A percentile compares a stretch with the other conserved stretches of the same genome.
phyloP scores from a whole-genome alignment of 1,284 basidiomycete species.

The Boletus mariae region DNA sequence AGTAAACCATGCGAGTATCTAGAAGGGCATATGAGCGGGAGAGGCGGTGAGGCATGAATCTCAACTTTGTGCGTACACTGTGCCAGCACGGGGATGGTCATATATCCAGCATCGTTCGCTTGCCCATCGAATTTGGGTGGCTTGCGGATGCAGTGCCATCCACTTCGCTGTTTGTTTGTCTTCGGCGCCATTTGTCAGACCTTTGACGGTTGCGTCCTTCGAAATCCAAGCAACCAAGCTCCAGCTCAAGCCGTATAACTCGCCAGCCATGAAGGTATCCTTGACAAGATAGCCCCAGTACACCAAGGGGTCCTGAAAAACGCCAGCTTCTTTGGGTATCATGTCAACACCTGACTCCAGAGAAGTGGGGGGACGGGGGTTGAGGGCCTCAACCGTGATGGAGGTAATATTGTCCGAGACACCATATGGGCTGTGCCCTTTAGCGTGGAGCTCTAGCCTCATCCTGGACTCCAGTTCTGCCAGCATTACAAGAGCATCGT shows the following conservation, averaged over 20 bases:
- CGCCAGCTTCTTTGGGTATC: slow-evolving; percentile 2
- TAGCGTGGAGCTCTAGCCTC: slow-evolving; percentile 64
- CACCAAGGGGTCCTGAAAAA: slow-evolving; percentile 64
- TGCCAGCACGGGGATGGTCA: slow-evolving; percentile 91
- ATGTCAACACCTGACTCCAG: neutral
- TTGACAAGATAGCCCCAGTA: slow-evolving; percentile 97
- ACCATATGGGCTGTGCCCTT: slow-evolving; percentile 30
- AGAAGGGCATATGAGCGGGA: slow-evolving; percentile 12
- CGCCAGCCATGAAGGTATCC: slow-evolving; percentile 94
- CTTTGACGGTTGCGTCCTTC: slow-evolving; percentile 64
- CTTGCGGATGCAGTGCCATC: slow-evolving; percentile 87
- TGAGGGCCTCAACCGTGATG: slow-evolving; percentile 1
- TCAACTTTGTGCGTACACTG: slow-evolving; percentile 61
- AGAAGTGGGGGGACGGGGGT: neutral
- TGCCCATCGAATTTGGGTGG: slow-evolving; percentile 79
- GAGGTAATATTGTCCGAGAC: slow-evolving; percentile 11
- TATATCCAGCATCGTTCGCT: slow-evolving; percentile 98
- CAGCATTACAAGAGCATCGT: slow-evolving; percentile 92
- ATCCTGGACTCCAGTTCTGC: slow-evolving; percentile 87
- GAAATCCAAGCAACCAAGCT: slow-evolving; percentile 89
- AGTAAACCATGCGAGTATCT: slow-evolving; percentile 95
- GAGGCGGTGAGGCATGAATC: slow-evolving; percentile 1
- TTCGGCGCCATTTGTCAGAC: slow-evolving; percentile 80
- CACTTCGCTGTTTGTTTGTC: slow-evolving; percentile 95
- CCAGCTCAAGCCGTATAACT: slow-evolving; percentile 89